phyloP scores from a whole-genome alignment of 306 rosid species.

The Ceratonia siliqua region DNA sequence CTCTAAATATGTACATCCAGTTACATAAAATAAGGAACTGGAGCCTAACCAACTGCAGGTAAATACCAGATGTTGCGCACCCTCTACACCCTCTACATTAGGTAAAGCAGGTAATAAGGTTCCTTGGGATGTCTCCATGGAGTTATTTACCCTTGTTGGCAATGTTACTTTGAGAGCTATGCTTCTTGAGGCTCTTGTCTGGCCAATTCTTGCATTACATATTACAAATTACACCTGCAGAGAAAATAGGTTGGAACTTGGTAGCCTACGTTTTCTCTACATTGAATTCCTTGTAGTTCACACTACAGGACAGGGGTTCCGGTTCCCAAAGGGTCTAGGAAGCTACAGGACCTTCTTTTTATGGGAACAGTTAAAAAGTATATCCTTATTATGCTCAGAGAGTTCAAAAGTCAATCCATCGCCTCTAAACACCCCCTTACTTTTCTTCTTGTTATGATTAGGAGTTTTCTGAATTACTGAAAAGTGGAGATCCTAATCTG shows the following conservation, averaged over 20 bases:
- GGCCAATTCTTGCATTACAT: neutral
- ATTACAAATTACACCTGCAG: neutral
- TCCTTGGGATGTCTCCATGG: neutral
- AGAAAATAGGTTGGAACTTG: neutral
- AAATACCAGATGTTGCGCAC: neutral
- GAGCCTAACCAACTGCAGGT: neutral
- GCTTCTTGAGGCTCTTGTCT: slow-evolving; percentile 1
- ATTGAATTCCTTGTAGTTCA: slow-evolving; percentile 5
- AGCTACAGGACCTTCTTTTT: neutral
- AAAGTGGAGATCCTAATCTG: slow-evolving; percentile 24
- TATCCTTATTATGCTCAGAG: neutral
- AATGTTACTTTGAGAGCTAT: neutral
- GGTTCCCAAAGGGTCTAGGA: neutral
- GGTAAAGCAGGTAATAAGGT: neutral
- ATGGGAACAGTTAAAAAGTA: neutral
- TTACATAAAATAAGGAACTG: neutral
- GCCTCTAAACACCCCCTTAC: neutral
- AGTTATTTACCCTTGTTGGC: neutral
- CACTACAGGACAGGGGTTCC: neutral
- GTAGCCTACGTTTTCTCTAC: neutral
- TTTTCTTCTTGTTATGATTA: neutral
- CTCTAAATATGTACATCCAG: neutral
- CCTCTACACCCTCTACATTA: neutral
- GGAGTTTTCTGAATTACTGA: slow-evolving; percentile 18
- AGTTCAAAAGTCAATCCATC: neutral